Base-by-base conservation (phyloP, 176 grass and related monocot species). In the Pharus latifolius region DNA sequence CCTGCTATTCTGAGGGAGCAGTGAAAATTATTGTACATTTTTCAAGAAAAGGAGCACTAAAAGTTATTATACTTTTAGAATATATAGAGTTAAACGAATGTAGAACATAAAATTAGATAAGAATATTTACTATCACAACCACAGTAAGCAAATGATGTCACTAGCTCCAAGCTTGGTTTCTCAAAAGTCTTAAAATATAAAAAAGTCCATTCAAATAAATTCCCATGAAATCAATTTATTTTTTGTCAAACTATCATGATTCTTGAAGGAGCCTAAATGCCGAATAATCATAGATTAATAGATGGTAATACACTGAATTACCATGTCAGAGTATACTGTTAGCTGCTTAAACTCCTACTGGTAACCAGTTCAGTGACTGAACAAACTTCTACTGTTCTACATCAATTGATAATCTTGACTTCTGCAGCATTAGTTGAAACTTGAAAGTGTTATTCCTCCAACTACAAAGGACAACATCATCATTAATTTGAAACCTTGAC, bases 1-100 rank as follows among this genome's bases (percentile, higher is more conserved):
- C 50, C 62, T 75, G 71, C 29, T 22, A 63, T 64, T 81, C 93
- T 85, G 49, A 45, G 57, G 43, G 2, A 77, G 20, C 7, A 69
- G 23, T 6, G 17, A 45, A 41, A 73, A 43, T 46, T 57, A 60
- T 42, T 71, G 68, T 35, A 52, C 7, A n/a, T n/a, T n/a, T n/a
- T n/a, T n/a, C n/a, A n/a, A n/a, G n/a, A 32, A 75, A 22, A 14
- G n/a, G n/a, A n/a, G n/a, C 19, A n/a, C 19, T 3, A 6, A 37
- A 77, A 65, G 40, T 43, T 38, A 26, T 13, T 1, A 76, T 10
- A 52, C 37, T 18, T 42, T 60, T 42, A 33, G n/a, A 69, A 37
- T 7, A 50, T 3, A 17, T 10, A 72, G 27, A 24, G 20, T 27
- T 15, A 34, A 72, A 27, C 40, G 32, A 65, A 32, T 16, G 35